Conservation (phyloP, 768 basidiomycete genomes). For the Panus rudis region DNA sequence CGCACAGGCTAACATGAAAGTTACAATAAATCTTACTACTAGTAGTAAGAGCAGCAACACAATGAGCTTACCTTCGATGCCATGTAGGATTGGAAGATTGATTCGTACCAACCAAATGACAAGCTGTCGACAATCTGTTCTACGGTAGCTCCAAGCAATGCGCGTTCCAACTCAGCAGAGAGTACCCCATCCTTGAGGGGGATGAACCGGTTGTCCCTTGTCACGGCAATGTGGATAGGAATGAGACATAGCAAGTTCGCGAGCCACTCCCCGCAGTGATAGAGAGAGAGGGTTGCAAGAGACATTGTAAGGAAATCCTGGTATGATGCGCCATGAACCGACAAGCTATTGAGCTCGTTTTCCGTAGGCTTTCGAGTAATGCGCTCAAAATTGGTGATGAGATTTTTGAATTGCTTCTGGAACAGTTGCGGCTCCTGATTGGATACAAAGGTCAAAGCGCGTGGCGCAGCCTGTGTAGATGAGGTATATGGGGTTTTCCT, state of each 20-base stretch:
- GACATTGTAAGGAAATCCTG: constrained; percentile 17
- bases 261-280: constrained; percentile 53
- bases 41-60: not conserved
- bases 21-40: not conserved
- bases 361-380: constrained; percentile 47
- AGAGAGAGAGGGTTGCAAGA: constrained; percentile 27
- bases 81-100: constrained; percentile 56
- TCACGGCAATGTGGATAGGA: constrained; percentile 56
- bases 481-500: not conserved
- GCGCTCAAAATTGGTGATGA: constrained; percentile 41
- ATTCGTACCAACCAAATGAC: constrained; percentile 61
- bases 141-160: constrained; percentile 53
- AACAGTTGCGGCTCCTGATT: constrained; percentile 30
- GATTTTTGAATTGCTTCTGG: constrained; percentile 35
- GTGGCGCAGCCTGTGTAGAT: too few species aligned
- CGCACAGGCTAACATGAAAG: constrained; percentile 41
- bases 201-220: constrained; percentile 52
- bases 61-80: constrained; percentile 37
- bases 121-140: constrained; percentile 48
- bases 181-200: constrained; percentile 53
- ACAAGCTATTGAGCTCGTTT: constrained; percentile 33
- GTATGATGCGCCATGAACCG: constrained; percentile 27
- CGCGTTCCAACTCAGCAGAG: constrained; percentile 42
- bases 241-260: constrained; percentile 55
- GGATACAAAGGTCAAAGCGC: constrained; percentile 38